Base-by-base conservation (phyloP, 2,329 filamentous ascomycete genomes). In the Emergomyces orientalis region DNA sequence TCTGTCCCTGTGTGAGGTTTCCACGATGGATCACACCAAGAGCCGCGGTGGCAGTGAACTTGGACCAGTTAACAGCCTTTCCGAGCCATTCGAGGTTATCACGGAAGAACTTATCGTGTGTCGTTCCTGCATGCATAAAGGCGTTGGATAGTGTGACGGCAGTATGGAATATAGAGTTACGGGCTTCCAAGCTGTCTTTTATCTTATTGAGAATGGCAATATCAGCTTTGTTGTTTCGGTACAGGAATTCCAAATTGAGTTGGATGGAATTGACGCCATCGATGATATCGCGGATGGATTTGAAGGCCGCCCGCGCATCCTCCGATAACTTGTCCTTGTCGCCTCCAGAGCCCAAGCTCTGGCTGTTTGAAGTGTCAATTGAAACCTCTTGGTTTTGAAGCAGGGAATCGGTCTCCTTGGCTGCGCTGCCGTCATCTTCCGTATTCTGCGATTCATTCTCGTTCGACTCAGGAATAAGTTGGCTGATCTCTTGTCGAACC, bases 1-100 rank as follows among this genome's bases (percentile, higher is more conserved):
- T 96, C 72, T 91, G 87, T 1, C 92, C 94, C 72, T 99, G 93
- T 30, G 88, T 89, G 64, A 99, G 82, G 75, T 99, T 99, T 62
- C 94, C 94, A 55, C 91, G 88, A 76, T 99, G 94, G 66, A 99
- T 97, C 60, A 97, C 94, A 75, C 94, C 94, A 6, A 99, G 81
- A 8, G 94, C 94, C 63, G 94, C 94, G 4, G 94, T 99, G 17
- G 94, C 94, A 0, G 94, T 97, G 75, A 99, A 99, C 75, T 99
- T 99, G 65, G 92, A 97, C 94, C 94, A 99, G 79, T 99, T 99
- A 57, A 97, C 91, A 32, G 94, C 94, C 80, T 97, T 99, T 65
- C 93, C 92, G 3, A 99, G 80, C 94, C 94, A 99, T 68, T 99
- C 94, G 30, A 99, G 79, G 73, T 99, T 99, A 72, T 97, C 91